Evolutionary conservation across 495 filamentous ascomycete species (phyloP).

Genomic region (Penicillium cataractarum): DNA sequence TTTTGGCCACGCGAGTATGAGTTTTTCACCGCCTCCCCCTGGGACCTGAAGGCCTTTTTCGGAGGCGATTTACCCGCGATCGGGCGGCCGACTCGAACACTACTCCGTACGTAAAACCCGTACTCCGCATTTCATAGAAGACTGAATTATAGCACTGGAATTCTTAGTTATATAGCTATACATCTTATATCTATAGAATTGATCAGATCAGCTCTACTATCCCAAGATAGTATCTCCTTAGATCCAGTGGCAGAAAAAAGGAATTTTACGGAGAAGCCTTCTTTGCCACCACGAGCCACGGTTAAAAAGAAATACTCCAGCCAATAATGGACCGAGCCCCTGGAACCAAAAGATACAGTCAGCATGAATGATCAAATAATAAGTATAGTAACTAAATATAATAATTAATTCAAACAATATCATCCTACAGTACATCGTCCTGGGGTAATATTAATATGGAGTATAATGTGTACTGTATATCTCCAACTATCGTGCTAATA

Average conservation of each 20-base stretch:
- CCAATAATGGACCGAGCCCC: slow-evolving; percentile 4
- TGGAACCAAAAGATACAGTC: not conserved
- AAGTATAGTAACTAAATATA: not conserved
- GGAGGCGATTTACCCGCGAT: slow-evolving; percentile 30
- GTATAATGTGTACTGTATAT: no score
- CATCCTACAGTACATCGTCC: not conserved
- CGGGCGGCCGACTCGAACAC: slow-evolving; percentile 18
- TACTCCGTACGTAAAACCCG: not conserved
- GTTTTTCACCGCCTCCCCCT: slow-evolving; percentile 24
- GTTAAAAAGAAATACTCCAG: not conserved
- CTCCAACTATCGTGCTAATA: no score
- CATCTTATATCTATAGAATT: no score
- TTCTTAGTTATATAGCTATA: no score
- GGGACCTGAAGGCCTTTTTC: not conserved
- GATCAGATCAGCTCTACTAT: not conserved
- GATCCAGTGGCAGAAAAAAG: not conserved
- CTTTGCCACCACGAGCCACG: slow-evolving; percentile 22
- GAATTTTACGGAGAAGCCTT: not conserved
- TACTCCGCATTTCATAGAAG: slow-evolving; percentile 18
- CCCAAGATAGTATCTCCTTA: not conserved
- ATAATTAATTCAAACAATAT: not conserved
- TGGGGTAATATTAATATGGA: no score
- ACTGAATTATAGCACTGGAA: no score
- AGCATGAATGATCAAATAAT: not conserved
- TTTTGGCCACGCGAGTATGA: slow-evolving; percentile 24